Evolutionary conservation across 2,329 filamentous ascomycete genomes (phyloP), one percentile per base, ranked within the genome.

Genomic region (Cercospora sojina): DNA sequence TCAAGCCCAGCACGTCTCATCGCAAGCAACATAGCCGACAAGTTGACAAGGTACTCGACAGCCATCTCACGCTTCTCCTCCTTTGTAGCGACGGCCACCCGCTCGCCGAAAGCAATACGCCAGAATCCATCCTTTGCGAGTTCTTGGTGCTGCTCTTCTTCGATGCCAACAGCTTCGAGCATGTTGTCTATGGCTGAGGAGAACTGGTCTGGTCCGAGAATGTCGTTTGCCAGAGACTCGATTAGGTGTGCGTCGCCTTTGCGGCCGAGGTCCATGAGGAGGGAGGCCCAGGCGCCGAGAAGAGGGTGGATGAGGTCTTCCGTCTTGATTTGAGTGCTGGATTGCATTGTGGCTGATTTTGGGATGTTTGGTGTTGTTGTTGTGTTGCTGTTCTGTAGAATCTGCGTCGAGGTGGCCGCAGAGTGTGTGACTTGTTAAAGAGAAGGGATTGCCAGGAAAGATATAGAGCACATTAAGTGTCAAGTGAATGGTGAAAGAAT

Each of bases 211-310:
- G 41, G 18, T 27, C n/a, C 25, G n/a, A 43, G 20, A 23, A 60
- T 49, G 7, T 60, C 35, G n/a, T 18, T 49, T 29, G 58, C 58
- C 3, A 60, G 41, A 2, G 38, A 20, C 18, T 60, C 58, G 58
- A 60, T 51, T 1, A 27, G 12, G 25, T 60, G 35, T 8, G 58
- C 58, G 38, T 60, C 58, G 25, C 58, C 58, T 49, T 60, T 60
- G 58, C 58, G 38, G 35, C 58, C 35, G 8, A 49, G 35, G 12
- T 43, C 58, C 35, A n/a, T n/a, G n/a, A 49, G n/a, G 4, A 60
- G 18, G 1, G 38, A 29, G 1, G 23, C 18, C 58, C 58, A 60
- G 23, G 58, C 20, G 27, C 53, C 53, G 16, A 56, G 53, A 9
- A 56, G 53, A n/a, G 53, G 16, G 16, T 35, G 27, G 27, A 32